Percentiles rank a stretch among this genome's conserved stretches.
Conservation (phyloP, 1,139 yeast species). For the Diutina mesorugosa region DNA sequence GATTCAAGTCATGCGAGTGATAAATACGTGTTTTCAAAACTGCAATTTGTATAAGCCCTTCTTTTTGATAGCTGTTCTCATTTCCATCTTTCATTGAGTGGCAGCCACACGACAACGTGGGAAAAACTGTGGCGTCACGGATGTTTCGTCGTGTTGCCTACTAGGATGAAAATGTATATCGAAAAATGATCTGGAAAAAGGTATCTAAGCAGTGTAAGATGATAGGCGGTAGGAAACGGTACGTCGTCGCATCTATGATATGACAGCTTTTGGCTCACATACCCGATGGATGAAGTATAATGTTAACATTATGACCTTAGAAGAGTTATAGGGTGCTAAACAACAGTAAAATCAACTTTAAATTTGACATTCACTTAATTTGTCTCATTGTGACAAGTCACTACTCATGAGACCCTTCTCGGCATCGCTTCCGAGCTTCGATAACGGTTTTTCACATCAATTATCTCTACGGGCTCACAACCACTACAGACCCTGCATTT, state of each 20-base stretch:
- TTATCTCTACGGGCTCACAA: not conserved
- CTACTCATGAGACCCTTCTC: not conserved
- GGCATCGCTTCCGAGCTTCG: not conserved
- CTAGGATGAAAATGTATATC: not conserved
- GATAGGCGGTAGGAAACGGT: not conserved
- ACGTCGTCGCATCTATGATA: not conserved
- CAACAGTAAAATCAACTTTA: no score
- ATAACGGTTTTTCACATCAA: not conserved
- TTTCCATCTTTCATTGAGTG: not conserved
- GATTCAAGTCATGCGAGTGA: no score
- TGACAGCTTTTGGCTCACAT: not conserved
- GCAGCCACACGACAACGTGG: not conserved
- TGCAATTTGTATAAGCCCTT: no score
- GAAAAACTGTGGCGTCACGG: not conserved
- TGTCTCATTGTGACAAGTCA: not conserved
- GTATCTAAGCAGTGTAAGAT: not conserved
- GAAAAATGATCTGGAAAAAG: not conserved
- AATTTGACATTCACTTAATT: no score
- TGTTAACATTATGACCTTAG: not conserved
- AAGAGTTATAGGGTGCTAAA: no score
- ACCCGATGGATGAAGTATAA: not conserved
- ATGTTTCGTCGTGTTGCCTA: not conserved
- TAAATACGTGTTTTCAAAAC: no score
- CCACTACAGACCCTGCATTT: not conserved
- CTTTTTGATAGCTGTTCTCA: not conserved